Base-by-base conservation (phyloP, 176 grass and related monocot genomes). In the Bromus sterilis region DNA sequence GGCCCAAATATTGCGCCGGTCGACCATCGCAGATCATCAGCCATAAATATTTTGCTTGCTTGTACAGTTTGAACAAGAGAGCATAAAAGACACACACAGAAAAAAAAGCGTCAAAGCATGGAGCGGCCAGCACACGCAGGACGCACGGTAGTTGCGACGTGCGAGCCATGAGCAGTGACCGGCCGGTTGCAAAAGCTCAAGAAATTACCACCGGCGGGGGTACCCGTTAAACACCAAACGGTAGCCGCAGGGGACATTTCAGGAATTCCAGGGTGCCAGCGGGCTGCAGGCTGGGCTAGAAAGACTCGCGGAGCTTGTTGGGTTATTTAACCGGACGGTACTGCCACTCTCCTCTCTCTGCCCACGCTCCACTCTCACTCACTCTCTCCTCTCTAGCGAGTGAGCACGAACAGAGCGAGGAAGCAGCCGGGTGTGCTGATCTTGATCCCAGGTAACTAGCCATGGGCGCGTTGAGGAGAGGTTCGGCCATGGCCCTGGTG, bases 381-480 rank as follows among this genome's bases (percentile, higher is more conserved):
- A 32, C 7, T 49, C 35, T 36, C 75, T 37, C 15, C 39, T 44
- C 23, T 35, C 25, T 1, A 44, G 23, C 0, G 21, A 64, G 56
- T 5, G 40, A 77, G 23, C 49, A 53, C 49, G 23, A 24, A 1
- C 42, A 26, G 40, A 18, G 15, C 13, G 23, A 61, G 74, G 12
- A 59, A 9, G 23, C 4, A 42, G 7, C 29, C 23, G n/a, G 9
- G 44, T 33, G 12, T 0, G 1, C 9, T 21, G 56, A 14, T 58
- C 13, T 37, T 33, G 65, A 24, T 12, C 60, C 5, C 30, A 59
- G 26, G n/a, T n/a, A n/a, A n/a, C n/a, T 4, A 18, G 36, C 43
- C 78, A 89, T 89, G 82, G 87, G 18, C 25, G 81, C 30, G 4
- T 33, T 2, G 39, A 71, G 79, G 57, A 73, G 28, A 56, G 21